Evolutionary conservation across 352 stramenopile genomes (phyloP).

Genomic region (Phytopythium delawarense): DNA sequence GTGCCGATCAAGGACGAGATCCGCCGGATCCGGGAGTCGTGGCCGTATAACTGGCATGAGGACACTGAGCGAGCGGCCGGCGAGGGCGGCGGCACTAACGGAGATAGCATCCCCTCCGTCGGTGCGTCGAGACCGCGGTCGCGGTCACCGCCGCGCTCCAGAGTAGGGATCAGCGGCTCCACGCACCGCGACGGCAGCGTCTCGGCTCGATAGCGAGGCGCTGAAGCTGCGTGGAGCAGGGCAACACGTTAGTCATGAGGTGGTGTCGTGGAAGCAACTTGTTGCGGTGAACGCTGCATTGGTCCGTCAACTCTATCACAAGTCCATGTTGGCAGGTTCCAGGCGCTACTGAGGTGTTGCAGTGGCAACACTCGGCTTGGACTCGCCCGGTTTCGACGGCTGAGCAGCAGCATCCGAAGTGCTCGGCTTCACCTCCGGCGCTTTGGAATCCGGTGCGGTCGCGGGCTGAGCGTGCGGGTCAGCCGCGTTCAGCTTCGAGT

Average conservation of each 20-base stretch:
- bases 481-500: constrained; percentile 32
- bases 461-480: neutral
- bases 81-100: too few species aligned
- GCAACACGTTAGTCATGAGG: too few species aligned
- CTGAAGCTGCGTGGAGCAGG: neutral
- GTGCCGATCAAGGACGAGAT: constrained; percentile 38
- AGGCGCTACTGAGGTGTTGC: neutral
- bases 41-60: constrained; percentile 53
- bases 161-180: neutral
- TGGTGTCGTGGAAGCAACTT: neutral
- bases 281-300: neutral
- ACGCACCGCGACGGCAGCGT: constrained; percentile 3
- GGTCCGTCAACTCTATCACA: neutral
- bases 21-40: constrained; percentile 56
- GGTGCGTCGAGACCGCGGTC: neutral
- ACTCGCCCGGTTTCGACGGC: neutral
- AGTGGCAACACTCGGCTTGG: neutral
- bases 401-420: neutral
- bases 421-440: neutral
- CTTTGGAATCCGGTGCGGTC: neutral
- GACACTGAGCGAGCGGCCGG: constrained; percentile 12
- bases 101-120: neutral
- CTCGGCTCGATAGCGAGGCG: neutral
- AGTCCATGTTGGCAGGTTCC: neutral
- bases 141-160: neutral